phyloP scores from a whole-genome alignment of 768 basidiomycete genomes.

The Pisolithus albus region DNA sequence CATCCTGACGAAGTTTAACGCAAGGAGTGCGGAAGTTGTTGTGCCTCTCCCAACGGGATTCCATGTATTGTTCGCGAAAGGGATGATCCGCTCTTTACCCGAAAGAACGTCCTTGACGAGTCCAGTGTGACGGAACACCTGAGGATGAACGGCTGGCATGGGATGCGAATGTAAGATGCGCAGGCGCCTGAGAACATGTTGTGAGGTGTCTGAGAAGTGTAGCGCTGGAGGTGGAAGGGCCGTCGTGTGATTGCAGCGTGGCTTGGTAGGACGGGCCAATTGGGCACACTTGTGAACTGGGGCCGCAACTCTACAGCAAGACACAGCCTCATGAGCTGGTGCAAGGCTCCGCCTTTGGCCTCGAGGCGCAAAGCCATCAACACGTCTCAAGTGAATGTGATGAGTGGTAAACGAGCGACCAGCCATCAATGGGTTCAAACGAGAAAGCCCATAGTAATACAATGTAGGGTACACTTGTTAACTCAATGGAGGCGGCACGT shows the following conservation, averaged over 20 bases:
- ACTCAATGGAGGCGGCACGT: slow-evolving; percentile 22
- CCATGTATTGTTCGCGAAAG: slow-evolving; percentile 39
- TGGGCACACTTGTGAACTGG: background rate
- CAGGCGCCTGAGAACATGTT: background rate
- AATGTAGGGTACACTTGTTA: background rate
- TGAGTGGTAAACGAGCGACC: too few species aligned
- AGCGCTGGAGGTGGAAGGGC: background rate
- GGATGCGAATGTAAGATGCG: background rate
- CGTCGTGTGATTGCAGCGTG: slow-evolving; percentile 1
- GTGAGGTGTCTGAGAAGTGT: background rate
- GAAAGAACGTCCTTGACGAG: slow-evolving; percentile 18
- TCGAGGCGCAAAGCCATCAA: background rate
- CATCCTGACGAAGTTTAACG: slow-evolving; percentile 52
- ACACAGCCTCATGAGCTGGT: background rate
- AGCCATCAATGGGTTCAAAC: too few species aligned
- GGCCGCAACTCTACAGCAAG: background rate
- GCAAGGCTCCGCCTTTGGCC: background rate
- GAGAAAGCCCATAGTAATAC: too few species aligned
- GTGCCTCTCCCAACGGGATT: slow-evolving; percentile 34
- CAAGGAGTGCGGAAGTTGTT: slow-evolving; percentile 56
- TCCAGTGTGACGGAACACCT: slow-evolving; percentile 6
- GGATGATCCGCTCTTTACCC: slow-evolving; percentile 37
- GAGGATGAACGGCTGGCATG: slow-evolving; percentile 13
- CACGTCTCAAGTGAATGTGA: background rate
- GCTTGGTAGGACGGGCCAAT: background rate